Evolutionary conservation across 805 yeast genomes (phyloP).

Genomic region (Wickerhamomyces subpelliculosus): DNA sequence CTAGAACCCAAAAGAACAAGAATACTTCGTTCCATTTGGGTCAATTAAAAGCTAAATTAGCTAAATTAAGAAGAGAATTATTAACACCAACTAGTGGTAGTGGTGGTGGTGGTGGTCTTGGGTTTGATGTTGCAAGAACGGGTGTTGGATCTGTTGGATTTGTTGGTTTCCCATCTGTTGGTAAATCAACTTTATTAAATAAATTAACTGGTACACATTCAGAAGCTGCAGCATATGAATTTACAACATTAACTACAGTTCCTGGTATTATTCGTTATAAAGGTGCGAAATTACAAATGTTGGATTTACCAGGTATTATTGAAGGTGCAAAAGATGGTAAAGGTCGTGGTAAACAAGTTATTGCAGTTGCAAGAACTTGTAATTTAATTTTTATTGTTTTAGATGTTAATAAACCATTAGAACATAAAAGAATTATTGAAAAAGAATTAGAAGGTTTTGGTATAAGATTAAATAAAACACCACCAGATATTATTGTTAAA

Average conservation of each 20-base stretch:
- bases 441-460: slow-evolving; percentile 97
- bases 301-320: slow-evolving; percentile 84
- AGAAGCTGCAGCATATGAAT: slow-evolving; percentile 97
- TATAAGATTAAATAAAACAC: slow-evolving; percentile 82
- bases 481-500: slow-evolving; percentile 88
- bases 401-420: slow-evolving; percentile 94
- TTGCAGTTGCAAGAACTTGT: slow-evolving; percentile 98
- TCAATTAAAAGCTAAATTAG: slow-evolving; percentile 92
- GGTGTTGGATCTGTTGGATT: slow-evolving; percentile 98
- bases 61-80: slow-evolving; percentile 89
- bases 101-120: slow-evolving; percentile 90
- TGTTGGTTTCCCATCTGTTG: slow-evolving; percentile 96
- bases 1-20: slow-evolving; percentile 95
- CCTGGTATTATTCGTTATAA: slow-evolving; percentile 94
- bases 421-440: slow-evolving; percentile 90
- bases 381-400: slow-evolving; percentile 87
- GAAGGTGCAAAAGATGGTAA: slow-evolving; percentile 91
- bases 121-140: slow-evolving; percentile 97
- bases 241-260: slow-evolving; percentile 94
- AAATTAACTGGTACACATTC: slow-evolving; percentile 93
- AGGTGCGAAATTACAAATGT: slow-evolving; percentile 97
- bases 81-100: slow-evolving; percentile 65
- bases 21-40: slow-evolving; percentile 97
- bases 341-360: slow-evolving; percentile 93
- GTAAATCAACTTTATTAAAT: slow-evolving; percentile 74